Evolutionary conservation across 306 rosid genomes (phyloP).

Genomic region (Mucuna pruriens): DNA sequence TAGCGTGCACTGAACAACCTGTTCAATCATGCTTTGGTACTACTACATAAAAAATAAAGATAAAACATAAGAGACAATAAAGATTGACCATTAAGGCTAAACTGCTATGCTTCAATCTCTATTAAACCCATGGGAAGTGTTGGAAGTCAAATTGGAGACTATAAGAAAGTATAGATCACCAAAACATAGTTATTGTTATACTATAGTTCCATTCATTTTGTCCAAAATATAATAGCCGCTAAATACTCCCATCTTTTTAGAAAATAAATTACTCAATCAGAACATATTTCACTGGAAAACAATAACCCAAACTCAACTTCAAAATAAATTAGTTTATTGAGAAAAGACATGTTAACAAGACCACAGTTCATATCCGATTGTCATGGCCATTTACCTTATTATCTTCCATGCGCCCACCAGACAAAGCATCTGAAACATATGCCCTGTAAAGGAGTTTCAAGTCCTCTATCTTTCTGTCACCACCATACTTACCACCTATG

Average conservation of each 20-base stretch:
- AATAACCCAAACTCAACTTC: slow-evolving; percentile 28
- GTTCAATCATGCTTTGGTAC: slow-evolving; percentile 13
- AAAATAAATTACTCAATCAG: slow-evolving; percentile 20
- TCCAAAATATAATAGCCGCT: background rate
- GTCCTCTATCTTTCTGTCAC: slow-evolving; percentile 80
- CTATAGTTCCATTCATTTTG: background rate
- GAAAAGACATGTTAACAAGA: slow-evolving; percentile 5
- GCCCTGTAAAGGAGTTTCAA: slow-evolving; percentile 81
- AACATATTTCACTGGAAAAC: slow-evolving; percentile 18
- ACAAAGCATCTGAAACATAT: slow-evolving; percentile 54
- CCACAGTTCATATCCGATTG: background rate
- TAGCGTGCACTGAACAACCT: background rate
- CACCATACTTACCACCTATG: slow-evolving; percentile 81
- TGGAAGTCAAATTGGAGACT: background rate
- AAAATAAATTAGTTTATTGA: slow-evolving; percentile 45
- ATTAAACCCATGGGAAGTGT: background rate
- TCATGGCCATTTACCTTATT: slow-evolving; percentile 43
- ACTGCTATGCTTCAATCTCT: background rate
- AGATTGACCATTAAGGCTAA: background rate
- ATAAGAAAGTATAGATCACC: background rate
- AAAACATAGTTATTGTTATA: background rate
- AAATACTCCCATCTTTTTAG: background rate
- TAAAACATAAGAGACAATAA: background rate
- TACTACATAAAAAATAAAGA: background rate
- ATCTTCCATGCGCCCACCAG: slow-evolving; percentile 57